Percentiles rank a stretch among this genome's conserved stretches.
Evolutionary conservation across 1,284 basidiomycete genomes (phyloP).

Genomic region (Ceratobasidium sp.): DNA sequence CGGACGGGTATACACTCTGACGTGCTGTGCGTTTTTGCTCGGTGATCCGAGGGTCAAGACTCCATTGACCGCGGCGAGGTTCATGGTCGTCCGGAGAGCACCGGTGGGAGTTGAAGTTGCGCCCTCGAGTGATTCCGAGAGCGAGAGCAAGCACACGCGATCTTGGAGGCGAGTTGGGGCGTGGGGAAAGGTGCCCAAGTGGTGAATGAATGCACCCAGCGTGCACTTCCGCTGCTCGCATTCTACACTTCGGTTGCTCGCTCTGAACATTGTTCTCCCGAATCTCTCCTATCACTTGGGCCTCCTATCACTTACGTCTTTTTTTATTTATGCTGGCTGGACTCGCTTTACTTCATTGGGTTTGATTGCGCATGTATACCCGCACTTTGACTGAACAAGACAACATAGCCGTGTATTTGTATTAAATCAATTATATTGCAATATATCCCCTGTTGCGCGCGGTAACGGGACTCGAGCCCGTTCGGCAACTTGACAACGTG

Average conservation of each 20-base stretch:
- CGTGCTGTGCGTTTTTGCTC: conserved; percentile 30
- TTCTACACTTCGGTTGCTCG: not conserved
- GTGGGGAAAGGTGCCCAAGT: conserved; percentile 34
- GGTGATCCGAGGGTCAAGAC: conserved; percentile 23
- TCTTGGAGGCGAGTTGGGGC: conserved; percentile 11
- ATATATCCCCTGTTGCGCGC: no score
- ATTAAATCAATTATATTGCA: no score
- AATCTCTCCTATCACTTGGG: not conserved
- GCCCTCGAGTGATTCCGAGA: not conserved
- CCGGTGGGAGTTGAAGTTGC: not conserved
- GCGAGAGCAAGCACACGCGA: not conserved
- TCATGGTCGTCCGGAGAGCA: conserved; percentile 32
- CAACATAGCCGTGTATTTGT: no score
- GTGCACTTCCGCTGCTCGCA: not conserved
- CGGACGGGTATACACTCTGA: conserved; percentile 24
- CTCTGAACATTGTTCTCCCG: not conserved
- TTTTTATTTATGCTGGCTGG: conserved; percentile 16
- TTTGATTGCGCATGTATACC: conserved; percentile 22
- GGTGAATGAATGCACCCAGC: not conserved
- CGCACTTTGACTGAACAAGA: not conserved
- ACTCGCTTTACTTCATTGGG: conserved; percentile 10
- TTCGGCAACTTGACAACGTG: no score
- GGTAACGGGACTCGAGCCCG: no score
- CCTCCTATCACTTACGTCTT: not conserved
- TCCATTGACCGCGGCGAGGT: conserved; percentile 12